These are phyloP conservation scores for Pyracantha coccinea DNA, from an alignment of 331 rosid species.

Conservation along the genomic window DNA sequence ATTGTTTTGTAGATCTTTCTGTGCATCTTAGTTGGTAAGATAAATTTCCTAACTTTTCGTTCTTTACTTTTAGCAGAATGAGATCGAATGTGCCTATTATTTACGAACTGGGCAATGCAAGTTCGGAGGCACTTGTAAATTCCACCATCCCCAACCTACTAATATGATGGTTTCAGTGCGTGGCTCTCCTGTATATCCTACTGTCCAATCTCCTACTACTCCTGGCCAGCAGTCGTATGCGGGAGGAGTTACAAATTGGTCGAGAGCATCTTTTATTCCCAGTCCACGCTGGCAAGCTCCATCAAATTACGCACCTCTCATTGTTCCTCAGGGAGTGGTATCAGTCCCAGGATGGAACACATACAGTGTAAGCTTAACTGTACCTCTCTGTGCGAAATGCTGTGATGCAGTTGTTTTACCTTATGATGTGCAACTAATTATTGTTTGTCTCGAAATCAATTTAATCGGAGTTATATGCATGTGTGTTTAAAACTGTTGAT, in stretches of 20 bases:
- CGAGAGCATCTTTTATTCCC: slow-evolving; percentile 82
- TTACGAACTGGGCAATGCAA: slow-evolving; percentile 94
- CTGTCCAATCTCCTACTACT: slow-evolving; percentile 83
- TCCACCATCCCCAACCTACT: slow-evolving; percentile 89
- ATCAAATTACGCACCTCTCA: slow-evolving; percentile 73
- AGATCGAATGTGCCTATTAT: slow-evolving; percentile 82
- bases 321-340: slow-evolving; percentile 92
- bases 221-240: slow-evolving; percentile 85
- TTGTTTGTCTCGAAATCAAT: too few species aligned
- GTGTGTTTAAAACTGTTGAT: not conserved
- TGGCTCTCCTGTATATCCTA: slow-evolving; percentile 78
- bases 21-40: slow-evolving; percentile 5
- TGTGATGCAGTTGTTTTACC: not conserved
- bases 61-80: slow-evolving; percentile 44
- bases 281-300: slow-evolving; percentile 98
- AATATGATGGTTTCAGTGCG: slow-evolving; percentile 83
- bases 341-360: slow-evolving; percentile 92
- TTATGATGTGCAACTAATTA: not conserved
- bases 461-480: too few species aligned
- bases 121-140: slow-evolving; percentile 89
- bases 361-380: slow-evolving; percentile 58
- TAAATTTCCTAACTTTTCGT: slow-evolving; percentile 7
- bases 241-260: slow-evolving; percentile 83
- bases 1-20: not conserved
- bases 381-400: slow-evolving; percentile 15